These are phyloP conservation scores for Nigrograna mackinnonii DNA, from an alignment of 2,329 filamentous ascomycete genomes.

Conservation along the genomic window DNA sequence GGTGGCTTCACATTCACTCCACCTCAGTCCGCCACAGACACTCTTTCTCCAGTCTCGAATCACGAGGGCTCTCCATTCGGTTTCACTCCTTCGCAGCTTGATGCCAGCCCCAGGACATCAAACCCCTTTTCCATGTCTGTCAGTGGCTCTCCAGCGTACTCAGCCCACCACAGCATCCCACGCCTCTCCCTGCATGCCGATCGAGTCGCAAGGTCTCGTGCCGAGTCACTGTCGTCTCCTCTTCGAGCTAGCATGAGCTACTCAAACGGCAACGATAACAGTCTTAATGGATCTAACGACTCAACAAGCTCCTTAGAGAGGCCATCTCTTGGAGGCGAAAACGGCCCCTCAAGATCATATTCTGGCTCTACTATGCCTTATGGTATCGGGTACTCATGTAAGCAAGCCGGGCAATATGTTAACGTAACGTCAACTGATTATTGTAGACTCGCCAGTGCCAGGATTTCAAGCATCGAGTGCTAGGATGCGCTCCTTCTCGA, in stretches of 20 bases:
- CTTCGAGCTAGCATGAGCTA: constrained; percentile 53
- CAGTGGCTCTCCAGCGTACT: constrained; percentile 34
- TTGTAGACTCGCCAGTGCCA: constrained; percentile 40
- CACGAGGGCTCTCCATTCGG: constrained; percentile 46
- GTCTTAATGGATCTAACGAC: constrained; percentile 26
- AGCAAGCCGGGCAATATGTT: constrained; percentile 7
- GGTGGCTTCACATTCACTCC: constrained; percentile 68
- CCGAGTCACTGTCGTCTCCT: constrained; percentile 48
- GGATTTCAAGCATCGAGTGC: constrained; percentile 43
- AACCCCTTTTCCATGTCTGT: constrained; percentile 44
- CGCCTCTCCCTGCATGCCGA: constrained; percentile 48
- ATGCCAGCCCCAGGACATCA: constrained; percentile 40
- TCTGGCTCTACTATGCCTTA: constrained; percentile 40
- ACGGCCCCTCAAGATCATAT: constrained; percentile 22
- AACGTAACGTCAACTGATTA: constrained; percentile 14
- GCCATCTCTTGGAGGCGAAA: constrained; percentile 11
- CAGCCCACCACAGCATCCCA: constrained; percentile 44
- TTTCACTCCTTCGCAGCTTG: constrained; percentile 38
- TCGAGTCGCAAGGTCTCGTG: constrained; percentile 43
- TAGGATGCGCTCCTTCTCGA: constrained; percentile 45
- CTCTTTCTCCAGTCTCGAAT: constrained; percentile 48
- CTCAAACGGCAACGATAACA: constrained; percentile 28
- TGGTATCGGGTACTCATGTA: constrained; percentile 43
- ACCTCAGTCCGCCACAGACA: constrained; percentile 53
- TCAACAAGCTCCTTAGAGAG: constrained; percentile 24